Percentiles rank a stretch among this genome's conserved stretches.
Evolutionary conservation across 129 eudicot genomes (phyloP).

Genomic region (Escallonia herrerae): DNA sequence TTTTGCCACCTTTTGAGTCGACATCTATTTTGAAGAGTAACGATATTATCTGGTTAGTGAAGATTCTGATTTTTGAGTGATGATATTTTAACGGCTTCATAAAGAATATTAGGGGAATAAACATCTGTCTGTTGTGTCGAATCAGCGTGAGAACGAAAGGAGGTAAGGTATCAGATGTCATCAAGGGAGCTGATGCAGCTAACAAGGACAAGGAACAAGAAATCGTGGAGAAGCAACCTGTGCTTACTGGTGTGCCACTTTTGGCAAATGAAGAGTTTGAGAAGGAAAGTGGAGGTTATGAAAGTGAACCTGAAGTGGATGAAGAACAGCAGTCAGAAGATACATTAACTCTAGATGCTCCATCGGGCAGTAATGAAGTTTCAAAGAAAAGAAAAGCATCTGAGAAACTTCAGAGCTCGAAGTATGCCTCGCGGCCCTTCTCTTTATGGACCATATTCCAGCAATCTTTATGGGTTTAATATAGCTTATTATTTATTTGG

Average conservation of each 20-base stretch:
- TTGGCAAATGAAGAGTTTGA: conserved; percentile 84
- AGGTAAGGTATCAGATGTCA: conserved; percentile 15
- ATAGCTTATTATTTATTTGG: neutral
- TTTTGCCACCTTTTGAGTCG: conserved; percentile 81
- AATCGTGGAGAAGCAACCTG: conserved; percentile 33
- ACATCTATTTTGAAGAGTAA: conserved; percentile 68
- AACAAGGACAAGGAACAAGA: conserved; percentile 27
- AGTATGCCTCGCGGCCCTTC: conserved; percentile 40
- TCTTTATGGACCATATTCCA: neutral
- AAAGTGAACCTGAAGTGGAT: conserved; percentile 46
- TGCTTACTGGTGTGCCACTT: conserved; percentile 43
- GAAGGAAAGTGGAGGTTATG: conserved; percentile 70
- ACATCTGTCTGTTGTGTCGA: conserved; percentile 13
- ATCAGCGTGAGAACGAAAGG: conserved; percentile 67
- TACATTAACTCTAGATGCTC: conserved; percentile 14
- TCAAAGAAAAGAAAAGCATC: conserved; percentile 73
- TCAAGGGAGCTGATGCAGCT: conserved; percentile 31
- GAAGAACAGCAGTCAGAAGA: conserved; percentile 36
- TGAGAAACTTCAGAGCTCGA: conserved; percentile 35
- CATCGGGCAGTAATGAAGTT: conserved; percentile 27
- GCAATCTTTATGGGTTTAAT: neutral
- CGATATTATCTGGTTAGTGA: conserved; percentile 74
- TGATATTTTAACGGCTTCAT: neutral
- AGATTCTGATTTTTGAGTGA: conserved; percentile 5
- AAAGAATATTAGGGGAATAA: conserved; percentile 1